Evolutionary conservation across 129 eudicot species (phyloP).

Genomic region (Tanacetum coccineum): DNA sequence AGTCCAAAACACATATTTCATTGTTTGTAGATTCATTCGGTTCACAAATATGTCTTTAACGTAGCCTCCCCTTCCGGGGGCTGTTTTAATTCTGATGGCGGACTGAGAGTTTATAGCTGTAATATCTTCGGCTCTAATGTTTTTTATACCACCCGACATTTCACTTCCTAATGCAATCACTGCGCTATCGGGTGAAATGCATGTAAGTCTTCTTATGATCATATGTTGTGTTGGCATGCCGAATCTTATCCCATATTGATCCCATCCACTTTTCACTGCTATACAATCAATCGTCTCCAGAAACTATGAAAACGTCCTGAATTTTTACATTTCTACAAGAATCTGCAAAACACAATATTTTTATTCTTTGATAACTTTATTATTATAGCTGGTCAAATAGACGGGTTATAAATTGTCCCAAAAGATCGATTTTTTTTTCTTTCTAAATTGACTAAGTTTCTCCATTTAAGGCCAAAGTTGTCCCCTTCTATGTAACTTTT

Average conservation of each 20-base stretch:
- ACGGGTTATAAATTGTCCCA: not conserved
- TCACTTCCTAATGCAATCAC: conserved; percentile 86
- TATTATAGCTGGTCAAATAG: not conserved
- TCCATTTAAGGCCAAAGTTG: not conserved
- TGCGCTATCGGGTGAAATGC: conserved; percentile 75
- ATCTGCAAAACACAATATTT: conserved; percentile 34
- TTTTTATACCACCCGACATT: conserved; percentile 82
- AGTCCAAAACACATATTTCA: conserved; percentile 72
- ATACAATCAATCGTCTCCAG: conserved; percentile 82
- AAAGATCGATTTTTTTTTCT: no score
- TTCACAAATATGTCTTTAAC: conserved; percentile 57
- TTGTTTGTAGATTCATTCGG: conserved; percentile 45
- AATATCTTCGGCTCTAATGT: conserved; percentile 67
- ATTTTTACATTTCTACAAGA: conserved; percentile 61
- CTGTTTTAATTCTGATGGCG: conserved; percentile 69
- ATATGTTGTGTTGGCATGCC: conserved; percentile 59
- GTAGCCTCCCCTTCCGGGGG: conserved; percentile 64
- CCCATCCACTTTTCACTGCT: conserved; percentile 92
- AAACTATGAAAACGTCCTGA: conserved; percentile 55
- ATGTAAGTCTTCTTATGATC: conserved; percentile 53
- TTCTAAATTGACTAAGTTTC: no score
- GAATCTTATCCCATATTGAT: conserved; percentile 61
- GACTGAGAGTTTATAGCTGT: conserved; percentile 58
- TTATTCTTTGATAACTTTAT: not conserved
- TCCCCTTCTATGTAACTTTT: not conserved